Evolutionary conservation across 1,284 basidiomycete species (phyloP).

Genomic region (Irpex sp.): DNA sequence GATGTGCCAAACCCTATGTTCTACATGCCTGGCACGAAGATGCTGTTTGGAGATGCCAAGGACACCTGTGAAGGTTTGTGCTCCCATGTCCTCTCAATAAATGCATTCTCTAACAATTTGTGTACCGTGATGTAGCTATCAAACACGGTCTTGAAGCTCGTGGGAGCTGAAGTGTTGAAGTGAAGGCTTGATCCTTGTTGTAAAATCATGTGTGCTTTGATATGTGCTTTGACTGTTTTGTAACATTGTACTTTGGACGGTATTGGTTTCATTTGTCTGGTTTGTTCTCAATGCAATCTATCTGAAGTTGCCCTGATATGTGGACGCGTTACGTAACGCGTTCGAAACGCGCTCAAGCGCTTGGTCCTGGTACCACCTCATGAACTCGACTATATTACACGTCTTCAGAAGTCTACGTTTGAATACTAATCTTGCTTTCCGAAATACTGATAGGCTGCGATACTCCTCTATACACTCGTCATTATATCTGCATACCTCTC

Average conservation of each 20-base stretch:
- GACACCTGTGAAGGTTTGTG: slow-evolving; percentile 76
- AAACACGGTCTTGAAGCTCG: slow-evolving; percentile 15
- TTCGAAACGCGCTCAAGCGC: not conserved
- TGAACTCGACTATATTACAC: not conserved
- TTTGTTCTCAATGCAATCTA: not conserved
- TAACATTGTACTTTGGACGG: not conserved
- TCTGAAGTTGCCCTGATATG: not conserved
- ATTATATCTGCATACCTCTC: not conserved
- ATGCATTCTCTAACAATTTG: not conserved
- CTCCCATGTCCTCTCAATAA: not conserved
- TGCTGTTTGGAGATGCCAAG: slow-evolving; percentile 88
- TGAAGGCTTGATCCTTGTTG: not conserved
- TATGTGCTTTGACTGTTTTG: not conserved
- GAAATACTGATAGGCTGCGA: not conserved
- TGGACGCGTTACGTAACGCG: slow-evolving; percentile 1
- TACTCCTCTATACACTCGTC: not conserved
- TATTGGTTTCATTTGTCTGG: not conserved
- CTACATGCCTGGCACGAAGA: slow-evolving; percentile 83
- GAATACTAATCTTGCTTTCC: not conserved
- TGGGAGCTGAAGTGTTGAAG: not conserved
- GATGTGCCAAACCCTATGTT: slow-evolving; percentile 89
- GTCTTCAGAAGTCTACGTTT: not conserved
- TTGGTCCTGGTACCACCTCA: not conserved
- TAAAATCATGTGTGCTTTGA: not conserved
- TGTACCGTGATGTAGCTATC: slow-evolving; percentile 13